Evolutionary conservation across 1,284 basidiomycete species (phyloP).

Genomic region (Trichosporon faecale): DNA sequence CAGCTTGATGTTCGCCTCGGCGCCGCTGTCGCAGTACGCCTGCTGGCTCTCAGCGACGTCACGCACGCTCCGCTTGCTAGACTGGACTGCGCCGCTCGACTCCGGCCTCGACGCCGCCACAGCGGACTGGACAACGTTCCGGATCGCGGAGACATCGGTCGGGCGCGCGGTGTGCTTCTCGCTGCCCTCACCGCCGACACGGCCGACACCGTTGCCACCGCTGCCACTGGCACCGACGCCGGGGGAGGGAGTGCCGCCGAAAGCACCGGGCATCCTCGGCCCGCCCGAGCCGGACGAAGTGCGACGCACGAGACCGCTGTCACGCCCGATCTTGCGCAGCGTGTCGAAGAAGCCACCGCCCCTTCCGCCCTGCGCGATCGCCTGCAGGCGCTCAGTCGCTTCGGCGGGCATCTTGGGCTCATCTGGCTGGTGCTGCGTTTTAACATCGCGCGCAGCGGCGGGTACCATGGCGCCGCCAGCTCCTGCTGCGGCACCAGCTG

Average conservation of each 20-base stretch:
- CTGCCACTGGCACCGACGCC: not conserved
- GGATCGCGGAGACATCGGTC: conserved; percentile 32
- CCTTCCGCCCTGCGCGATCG: not conserved
- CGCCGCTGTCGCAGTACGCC: conserved; percentile 77
- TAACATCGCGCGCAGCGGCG: not conserved
- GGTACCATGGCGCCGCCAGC: not conserved
- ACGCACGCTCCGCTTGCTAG: conserved; percentile 66
- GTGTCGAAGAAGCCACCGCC: not conserved
- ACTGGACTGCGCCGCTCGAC: conserved; percentile 57
- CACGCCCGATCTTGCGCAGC: conserved; percentile 8
- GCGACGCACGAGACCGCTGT: not conserved
- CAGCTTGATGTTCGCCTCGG: conserved; percentile 64
- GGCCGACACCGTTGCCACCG: not conserved
- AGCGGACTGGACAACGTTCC: conserved; percentile 60
- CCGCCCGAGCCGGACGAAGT: conserved; percentile 8
- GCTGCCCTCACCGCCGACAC: not conserved
- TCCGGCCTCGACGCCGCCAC: conserved; percentile 65
- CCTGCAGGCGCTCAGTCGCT: not conserved
- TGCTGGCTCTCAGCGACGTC: conserved; percentile 70
- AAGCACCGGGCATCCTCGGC: conserved; percentile 3
- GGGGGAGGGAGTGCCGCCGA: not conserved
- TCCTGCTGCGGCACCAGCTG: no score
- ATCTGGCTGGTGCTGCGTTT: not conserved
- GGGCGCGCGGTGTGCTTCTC: conserved; percentile 26
- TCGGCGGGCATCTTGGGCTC: not conserved